Base-by-base conservation (phyloP, 805 yeast species). In the Saturnispora zaruensis region DNA sequence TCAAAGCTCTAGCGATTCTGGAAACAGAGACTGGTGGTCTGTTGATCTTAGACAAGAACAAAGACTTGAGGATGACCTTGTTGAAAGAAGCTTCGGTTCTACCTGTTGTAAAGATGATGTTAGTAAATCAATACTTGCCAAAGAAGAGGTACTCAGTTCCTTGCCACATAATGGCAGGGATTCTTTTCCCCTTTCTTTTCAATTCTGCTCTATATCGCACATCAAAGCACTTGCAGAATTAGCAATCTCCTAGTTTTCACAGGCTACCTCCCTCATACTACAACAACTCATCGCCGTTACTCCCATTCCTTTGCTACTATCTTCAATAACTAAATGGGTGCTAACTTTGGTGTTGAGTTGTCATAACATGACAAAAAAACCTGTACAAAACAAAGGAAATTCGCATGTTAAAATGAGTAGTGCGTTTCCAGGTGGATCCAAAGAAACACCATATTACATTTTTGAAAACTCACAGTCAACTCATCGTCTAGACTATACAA, bases 51-150 rank as follows among this genome's bases (percentile, higher is more conserved):
- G 98, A 91, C 70, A 93, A 81, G 88, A 88, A 93, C 75, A 93
- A 84, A 71, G 91, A 79, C 75, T 77, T 88, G 74, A 93, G 85
- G 78, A 93, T 75, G 67, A 90, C 88, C 83, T 87, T 88, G 96
- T 93, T 93, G 95, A 93, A 93, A 71, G 90, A 83, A 76, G 96
- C 88, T 74, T 90, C 97, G 68, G 98, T 91, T 80, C 99, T 96
- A 81, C 96, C 96, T 78, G 63, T 51, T 55, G 49, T 51, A 50
- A 41, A 38, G 44, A 51, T 52, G 42, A 26, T 44, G 55, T 54
- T 54, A 51, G 57, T 54, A 52, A 41, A 32, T 28, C 41, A 40
- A 52, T 45, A 36, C 59, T 57, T 50, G 52, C 51, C 51, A 18
- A 36, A 36, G 40, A 36, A 36, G 21, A 38, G 37, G 11, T 20